Base-by-base conservation (phyloP, 371 early-diverging fungal species). In the Saksenaea oblongispora region DNA sequence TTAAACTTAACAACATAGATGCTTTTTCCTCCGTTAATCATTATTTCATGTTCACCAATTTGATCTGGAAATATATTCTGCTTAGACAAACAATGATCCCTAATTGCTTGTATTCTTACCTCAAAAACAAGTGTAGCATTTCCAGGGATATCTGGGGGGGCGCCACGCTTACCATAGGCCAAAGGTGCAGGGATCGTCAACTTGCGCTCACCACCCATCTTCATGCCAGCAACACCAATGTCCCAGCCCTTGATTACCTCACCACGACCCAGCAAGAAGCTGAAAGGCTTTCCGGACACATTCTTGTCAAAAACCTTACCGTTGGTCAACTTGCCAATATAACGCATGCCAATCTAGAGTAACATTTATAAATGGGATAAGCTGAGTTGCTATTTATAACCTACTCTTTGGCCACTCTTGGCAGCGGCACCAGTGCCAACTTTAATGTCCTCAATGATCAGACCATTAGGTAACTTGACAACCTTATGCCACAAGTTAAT, bases 191-290 rank as follows among this genome's bases (percentile, higher is more conserved):
- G 97, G 59, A 97, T 96, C 26, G 90, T 92, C 68, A 98, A 79
- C 63, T 90, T 89, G 42, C 97, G 91, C 64, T 92, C 89, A 61
- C 95, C 96, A 59, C 95, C 95, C 57, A 91, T 81, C 78, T 90
- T 87, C 97, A 98, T 96, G 36, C 97, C 97, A 39, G 73, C 74
- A 60, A 96, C 79, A 60, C 97, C 97, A 22, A 84, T 57, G 71
- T 96, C 97, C 96, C 96, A 95, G 31, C 97, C 98, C 76, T 91
- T 88, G 77, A 98, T 98, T 42, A 98, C 98, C 75, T 97, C 93
- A 63, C 95, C 94, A 27, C 77, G 80, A 11, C 96, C 97, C 37
- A 98, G 84, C 15, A 80, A 81, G 84, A 97, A 97, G 67, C 59
- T 75, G 82, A 98, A 96, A 5, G 98, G 96, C 74, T 88, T 88